A percentile compares a stretch with the other conserved stretches of the same genome.
Evolutionary conservation across 2,329 filamentous ascomycete species (phyloP).

Genomic region (Salinomyces thailandicus): DNA sequence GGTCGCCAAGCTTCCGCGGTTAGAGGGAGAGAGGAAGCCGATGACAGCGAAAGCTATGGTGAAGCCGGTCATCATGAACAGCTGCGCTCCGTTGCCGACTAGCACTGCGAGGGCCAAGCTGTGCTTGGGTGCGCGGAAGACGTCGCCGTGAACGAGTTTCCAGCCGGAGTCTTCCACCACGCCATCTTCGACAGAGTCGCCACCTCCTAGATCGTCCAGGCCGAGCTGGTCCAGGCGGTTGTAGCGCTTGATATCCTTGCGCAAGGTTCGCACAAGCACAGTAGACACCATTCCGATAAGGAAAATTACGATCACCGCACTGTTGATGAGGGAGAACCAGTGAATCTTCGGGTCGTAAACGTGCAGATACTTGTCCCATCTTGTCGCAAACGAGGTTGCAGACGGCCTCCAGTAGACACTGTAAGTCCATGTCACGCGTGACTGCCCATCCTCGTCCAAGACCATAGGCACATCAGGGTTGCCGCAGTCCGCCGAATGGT

Average conservation of each 20-base stretch:
- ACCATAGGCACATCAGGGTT: conserved; percentile 47
- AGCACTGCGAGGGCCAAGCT: conserved; percentile 78
- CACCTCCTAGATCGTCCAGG: conserved; percentile 77
- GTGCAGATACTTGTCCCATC: conserved; percentile 98
- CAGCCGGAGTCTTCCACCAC: conserved; percentile 96
- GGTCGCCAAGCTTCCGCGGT: conserved; percentile 85
- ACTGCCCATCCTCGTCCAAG: conserved; percentile 52
- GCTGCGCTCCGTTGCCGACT: conserved; percentile 84
- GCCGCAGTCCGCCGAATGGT: conserved; percentile 49
- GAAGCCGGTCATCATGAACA: conserved; percentile 94
- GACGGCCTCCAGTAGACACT: conserved; percentile 83
- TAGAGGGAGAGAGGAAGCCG: conserved; percentile 90
- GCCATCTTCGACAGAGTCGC: conserved; percentile 69
- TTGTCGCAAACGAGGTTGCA: conserved; percentile 80
- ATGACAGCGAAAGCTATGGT: conserved; percentile 90
- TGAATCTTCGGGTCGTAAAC: conserved; percentile 97
- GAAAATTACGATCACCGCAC: conserved; percentile 87
- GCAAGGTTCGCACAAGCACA: conserved; percentile 77
- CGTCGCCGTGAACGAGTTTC: conserved; percentile 96
- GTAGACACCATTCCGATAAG: conserved; percentile 83
- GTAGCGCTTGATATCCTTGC: conserved; percentile 93
- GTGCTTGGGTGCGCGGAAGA: conserved; percentile 78
- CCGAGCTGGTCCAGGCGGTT: conserved; percentile 88
- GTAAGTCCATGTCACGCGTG: conserved; percentile 76
- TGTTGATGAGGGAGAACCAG: conserved; percentile 97